Conservation (phyloP, 2,329 filamentous ascomycete species). For the Lecanosticta acicola region DNA sequence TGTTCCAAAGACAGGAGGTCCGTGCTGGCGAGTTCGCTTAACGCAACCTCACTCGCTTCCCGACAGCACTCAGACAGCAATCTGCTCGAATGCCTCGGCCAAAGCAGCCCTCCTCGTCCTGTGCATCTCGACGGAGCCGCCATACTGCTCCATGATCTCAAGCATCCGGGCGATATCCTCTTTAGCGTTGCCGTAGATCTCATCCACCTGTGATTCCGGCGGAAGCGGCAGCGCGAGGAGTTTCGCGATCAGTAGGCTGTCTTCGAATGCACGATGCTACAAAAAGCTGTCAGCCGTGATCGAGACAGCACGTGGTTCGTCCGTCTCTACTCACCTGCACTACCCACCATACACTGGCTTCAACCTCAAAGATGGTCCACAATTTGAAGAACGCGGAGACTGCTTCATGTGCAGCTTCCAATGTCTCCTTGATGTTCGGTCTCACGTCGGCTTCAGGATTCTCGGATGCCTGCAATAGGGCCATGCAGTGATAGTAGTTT, state of each 20-base stretch:
- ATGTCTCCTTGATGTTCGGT: slow-evolving; percentile 59
- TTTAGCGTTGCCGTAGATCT: slow-evolving; percentile 36
- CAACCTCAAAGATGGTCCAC: slow-evolving; percentile 60
- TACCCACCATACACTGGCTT: slow-evolving; percentile 78
- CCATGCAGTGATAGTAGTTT: slow-evolving; percentile 78
- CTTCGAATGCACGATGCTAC: slow-evolving; percentile 72
- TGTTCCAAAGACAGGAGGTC: background rate
- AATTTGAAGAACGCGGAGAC: slow-evolving; percentile 70
- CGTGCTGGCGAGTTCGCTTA: too few species aligned
- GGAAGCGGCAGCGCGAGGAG: slow-evolving; percentile 15
- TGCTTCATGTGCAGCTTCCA: slow-evolving; percentile 71
- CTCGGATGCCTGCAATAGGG: slow-evolving; percentile 70
- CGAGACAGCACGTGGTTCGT: background rate
- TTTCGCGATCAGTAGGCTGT: slow-evolving; percentile 44
- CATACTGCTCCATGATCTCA: slow-evolving; percentile 42
- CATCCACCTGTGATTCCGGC: slow-evolving; percentile 18
- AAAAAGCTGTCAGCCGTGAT: slow-evolving; percentile 38
- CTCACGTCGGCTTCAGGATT: slow-evolving; percentile 49
- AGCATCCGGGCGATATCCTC: slow-evolving; percentile 42
- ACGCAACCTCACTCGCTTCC: too few species aligned
- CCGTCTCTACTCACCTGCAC: background rate
- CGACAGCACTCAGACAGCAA: slow-evolving; percentile 19
- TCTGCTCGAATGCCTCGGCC: slow-evolving; percentile 38
- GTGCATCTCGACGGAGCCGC: slow-evolving; percentile 43
- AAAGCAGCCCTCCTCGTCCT: slow-evolving; percentile 45